Evolutionary conservation across 2,329 filamentous ascomycete species (phyloP).

Genomic region (Fusarium succisae): DNA sequence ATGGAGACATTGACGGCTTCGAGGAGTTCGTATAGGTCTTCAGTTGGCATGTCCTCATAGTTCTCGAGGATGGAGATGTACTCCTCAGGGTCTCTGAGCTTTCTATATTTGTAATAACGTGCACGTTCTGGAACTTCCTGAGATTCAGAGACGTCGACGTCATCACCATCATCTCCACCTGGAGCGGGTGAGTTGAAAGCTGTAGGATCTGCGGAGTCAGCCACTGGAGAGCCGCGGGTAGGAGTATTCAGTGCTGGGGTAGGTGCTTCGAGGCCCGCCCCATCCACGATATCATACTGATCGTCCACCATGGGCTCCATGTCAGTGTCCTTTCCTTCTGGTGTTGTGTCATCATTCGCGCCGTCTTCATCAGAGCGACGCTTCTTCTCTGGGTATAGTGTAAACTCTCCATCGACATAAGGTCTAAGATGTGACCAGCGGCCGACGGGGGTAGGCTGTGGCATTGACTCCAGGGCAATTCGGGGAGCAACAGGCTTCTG

Average conservation of each 20-base stretch:
- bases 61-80: conserved; percentile 60
- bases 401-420: conserved; percentile 52
- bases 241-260: conserved; percentile 53
- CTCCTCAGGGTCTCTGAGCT: conserved; percentile 61
- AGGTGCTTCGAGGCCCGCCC: conserved; percentile 45
- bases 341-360: conserved; percentile 43
- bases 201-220: conserved; percentile 52
- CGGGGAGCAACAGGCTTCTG: conserved; percentile 24
- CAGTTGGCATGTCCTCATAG: conserved; percentile 58
- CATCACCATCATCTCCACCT: conserved; percentile 49
- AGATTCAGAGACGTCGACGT: conserved; percentile 49
- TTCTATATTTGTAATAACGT: conserved; percentile 57
- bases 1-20: conserved; percentile 58
- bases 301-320: conserved; percentile 47
- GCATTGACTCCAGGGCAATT: conserved; percentile 29
- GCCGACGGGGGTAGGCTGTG: conserved; percentile 45
- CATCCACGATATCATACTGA: conserved; percentile 46
- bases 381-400: conserved; percentile 53
- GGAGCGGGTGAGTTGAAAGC: conserved; percentile 51
- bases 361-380: conserved; percentile 45
- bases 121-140: conserved; percentile 45
- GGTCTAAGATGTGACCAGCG: conserved; percentile 53
- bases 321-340: conserved; percentile 47
- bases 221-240: conserved; percentile 50
- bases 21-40: conserved; percentile 57